These are phyloP conservation scores for Huiozyma naganishii DNA, from an alignment of 805 yeast genomes.

Conservation along the genomic window DNA sequence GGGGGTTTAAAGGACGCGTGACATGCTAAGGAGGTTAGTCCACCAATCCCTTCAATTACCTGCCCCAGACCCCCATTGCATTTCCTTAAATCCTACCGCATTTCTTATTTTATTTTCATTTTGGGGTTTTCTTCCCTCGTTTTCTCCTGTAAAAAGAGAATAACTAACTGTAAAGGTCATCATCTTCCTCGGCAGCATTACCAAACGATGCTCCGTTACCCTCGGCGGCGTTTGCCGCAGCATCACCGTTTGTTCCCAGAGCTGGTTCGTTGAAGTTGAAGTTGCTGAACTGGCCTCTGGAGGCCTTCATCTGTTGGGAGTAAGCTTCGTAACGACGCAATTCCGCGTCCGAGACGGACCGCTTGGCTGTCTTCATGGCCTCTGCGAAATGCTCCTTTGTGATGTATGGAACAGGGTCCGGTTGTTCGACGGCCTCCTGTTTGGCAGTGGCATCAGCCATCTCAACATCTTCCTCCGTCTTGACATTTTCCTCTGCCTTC, in stretches of 20 bases:
- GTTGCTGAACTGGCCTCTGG: constrained; percentile 89
- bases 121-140: not conserved
- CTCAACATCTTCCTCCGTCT: constrained; percentile 40
- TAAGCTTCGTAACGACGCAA: constrained; percentile 97
- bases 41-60: no score
- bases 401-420: constrained; percentile 90
- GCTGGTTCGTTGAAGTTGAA: constrained; percentile 68
- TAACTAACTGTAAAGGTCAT: constrained; percentile 47
- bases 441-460: constrained; percentile 24
- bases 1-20: no score
- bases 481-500: constrained; percentile 22
- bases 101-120: no score
- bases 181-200: constrained; percentile 42
- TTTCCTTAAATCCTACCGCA: no score
- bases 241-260: constrained; percentile 36
- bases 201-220: constrained; percentile 37
- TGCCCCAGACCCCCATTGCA: no score
- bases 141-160: not conserved
- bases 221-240: constrained; percentile 28
- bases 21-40: no score
- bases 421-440: constrained; percentile 48
- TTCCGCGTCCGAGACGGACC: constrained; percentile 95
- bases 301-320: constrained; percentile 90
- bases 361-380: constrained; percentile 98
- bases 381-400: constrained; percentile 93